Base-by-base conservation (phyloP, 176 grass and related monocot genomes). In the Eremochloa ophiuroides region DNA sequence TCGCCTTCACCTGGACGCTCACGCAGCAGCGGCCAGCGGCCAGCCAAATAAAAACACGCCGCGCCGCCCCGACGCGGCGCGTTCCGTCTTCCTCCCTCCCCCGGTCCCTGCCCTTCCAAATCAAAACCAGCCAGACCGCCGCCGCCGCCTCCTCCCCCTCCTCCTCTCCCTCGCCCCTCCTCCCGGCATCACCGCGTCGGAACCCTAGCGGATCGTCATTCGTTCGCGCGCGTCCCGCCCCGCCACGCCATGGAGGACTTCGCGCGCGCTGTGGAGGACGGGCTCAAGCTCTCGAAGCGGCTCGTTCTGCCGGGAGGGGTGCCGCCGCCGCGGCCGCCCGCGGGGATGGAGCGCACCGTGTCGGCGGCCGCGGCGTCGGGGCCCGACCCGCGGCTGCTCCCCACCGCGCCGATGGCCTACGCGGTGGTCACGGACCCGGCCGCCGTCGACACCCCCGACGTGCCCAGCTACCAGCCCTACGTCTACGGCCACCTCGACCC, bases 391-490 rank as follows among this genome's bases (percentile, higher is more conserved):
- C 62, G 68, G 46, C 80, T 88, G 74, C 87, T 93, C 15, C 93
- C 93, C 14, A 25, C 89, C 17, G 88, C 70, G 78, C 93, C 91
- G 25, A 99, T 88, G 84, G 87, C 82, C 33, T 99, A 91, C 79
- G 93, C 91, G 12, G 93, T 95, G 17, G 86, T 95, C 42, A 22
- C 62, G 28, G 93, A 99, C 89, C 96, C 93, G 10, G 80, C 50
- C 41, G 66, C 90, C 26, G 93, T 95, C 62, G 96, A 99, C 85
- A 99, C 88, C 48, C 96, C 93, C 55, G 93, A 99, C 47, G 84
- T 91, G 51, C 97, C 97, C 26, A 99, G 97, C 73, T 99, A 99
- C 80, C 93, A 99, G 88, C 97, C 97, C 62, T 84, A 99, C 56
- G 93, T 99, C 0, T 93, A 95, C 83, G 97, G 91, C 37, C 58